phyloP scores from a whole-genome alignment of 495 filamentous ascomycete genomes.

The Bathelium albidoporum region DNA sequence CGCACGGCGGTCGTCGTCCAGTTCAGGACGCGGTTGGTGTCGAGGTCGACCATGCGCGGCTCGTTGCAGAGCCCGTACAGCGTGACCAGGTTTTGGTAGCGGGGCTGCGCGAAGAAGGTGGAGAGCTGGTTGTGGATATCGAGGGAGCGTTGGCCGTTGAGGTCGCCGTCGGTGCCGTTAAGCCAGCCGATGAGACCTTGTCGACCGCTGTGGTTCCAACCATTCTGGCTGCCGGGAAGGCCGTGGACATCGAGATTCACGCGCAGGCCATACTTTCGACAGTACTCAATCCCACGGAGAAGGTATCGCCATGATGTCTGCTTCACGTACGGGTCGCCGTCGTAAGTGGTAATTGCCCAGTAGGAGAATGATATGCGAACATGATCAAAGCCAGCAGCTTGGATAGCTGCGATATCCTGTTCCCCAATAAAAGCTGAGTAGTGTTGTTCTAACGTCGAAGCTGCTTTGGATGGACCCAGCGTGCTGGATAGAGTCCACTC shows the following conservation, averaged over 20 bases:
- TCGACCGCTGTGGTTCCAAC: slow-evolving; percentile 66
- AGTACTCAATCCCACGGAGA: slow-evolving; percentile 83
- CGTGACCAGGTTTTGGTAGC: slow-evolving; percentile 35
- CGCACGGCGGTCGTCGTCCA: slow-evolving; percentile 30
- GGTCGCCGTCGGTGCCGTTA: slow-evolving; percentile 34
- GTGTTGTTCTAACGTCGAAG: slow-evolving; percentile 68
- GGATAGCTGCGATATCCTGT: slow-evolving; percentile 72
- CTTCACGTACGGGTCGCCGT: slow-evolving; percentile 77
- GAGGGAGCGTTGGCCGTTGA: slow-evolving; percentile 32
- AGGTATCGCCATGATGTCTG: slow-evolving; percentile 91
- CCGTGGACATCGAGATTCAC: slow-evolving; percentile 92
- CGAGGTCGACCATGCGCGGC: slow-evolving; percentile 37
- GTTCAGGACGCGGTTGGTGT: slow-evolving; percentile 23
- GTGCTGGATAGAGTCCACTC: slow-evolving; percentile 70
- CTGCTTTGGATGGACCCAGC: slow-evolving; percentile 52
- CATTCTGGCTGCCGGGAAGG: slow-evolving; percentile 70
- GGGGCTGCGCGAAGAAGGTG: slow-evolving; percentile 33
- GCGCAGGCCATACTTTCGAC: slow-evolving; percentile 82
- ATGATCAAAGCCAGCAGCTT: slow-evolving; percentile 84
- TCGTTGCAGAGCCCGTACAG: slow-evolving; percentile 37
- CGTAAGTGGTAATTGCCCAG: slow-evolving; percentile 84
- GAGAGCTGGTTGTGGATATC: slow-evolving; percentile 33
- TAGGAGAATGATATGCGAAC: slow-evolving; percentile 91
- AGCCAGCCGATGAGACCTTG: slow-evolving; percentile 48
- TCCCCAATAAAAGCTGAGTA: slow-evolving; percentile 82